phyloP scores from a whole-genome alignment of 1,284 basidiomycete genomes.

The Pyrrhoderma lamaoense region DNA sequence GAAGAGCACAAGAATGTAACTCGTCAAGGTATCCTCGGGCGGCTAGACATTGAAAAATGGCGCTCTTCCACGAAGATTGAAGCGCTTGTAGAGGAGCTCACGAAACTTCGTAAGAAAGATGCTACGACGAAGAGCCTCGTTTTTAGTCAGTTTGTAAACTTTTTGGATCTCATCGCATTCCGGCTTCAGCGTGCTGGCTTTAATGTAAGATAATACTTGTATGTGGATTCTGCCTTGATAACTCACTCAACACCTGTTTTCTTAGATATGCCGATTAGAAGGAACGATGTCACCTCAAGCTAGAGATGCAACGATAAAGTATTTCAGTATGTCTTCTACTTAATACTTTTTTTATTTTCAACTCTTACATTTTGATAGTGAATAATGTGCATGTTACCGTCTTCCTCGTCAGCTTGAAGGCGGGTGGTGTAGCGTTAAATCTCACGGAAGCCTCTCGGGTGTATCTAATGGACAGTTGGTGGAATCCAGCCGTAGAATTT shows the following conservation, averaged over 20 bases:
- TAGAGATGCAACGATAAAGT: constrained; percentile 88
- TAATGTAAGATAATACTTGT: constrained; percentile 40
- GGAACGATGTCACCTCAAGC: constrained; percentile 97
- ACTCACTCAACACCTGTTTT: background rate
- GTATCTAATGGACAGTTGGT: constrained; percentile 90
- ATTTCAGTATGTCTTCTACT: constrained; percentile 65
- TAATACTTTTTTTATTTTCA: background rate
- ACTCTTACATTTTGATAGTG: constrained; percentile 41
- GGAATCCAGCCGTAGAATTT: constrained; percentile 84
- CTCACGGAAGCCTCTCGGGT: constrained; percentile 90
- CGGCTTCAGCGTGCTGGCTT: constrained; percentile 90
- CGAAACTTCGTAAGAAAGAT: constrained; percentile 77
- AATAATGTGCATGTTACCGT: constrained; percentile 92
- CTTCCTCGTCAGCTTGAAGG: constrained; percentile 93
- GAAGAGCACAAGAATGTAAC: constrained; percentile 43
- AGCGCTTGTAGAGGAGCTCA: constrained; percentile 91
- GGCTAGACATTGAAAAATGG: constrained; percentile 87
- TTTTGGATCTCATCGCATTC: constrained; percentile 88
- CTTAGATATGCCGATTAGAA: constrained; percentile 88
- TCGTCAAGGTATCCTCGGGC: constrained; percentile 90
- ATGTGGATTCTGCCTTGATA: too few relatives aligned
- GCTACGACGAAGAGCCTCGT: constrained; percentile 95
- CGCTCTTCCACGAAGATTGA: constrained; percentile 96
- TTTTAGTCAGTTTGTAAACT: constrained; percentile 91
- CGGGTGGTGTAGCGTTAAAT: constrained; percentile 93